Base-by-base conservation (phyloP, 208 protist genomes). In the Acanthamoeba royreba region DNA sequence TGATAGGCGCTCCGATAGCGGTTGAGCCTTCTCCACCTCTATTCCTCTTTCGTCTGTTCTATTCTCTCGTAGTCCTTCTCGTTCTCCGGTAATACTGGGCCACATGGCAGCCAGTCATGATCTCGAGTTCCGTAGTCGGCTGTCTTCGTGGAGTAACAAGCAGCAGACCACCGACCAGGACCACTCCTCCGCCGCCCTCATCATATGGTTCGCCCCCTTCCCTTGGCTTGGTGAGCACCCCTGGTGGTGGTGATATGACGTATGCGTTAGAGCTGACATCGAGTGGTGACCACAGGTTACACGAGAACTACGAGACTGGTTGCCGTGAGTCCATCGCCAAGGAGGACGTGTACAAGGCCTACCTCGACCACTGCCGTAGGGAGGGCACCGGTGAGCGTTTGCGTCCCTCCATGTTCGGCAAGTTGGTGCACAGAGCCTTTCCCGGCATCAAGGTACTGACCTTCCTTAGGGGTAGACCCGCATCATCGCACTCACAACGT, bases 61-160 rank as follows among this genome's bases (percentile, higher is more conserved):
- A n/a, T n/a, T n/a, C n/a, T n/a, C n/a, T n/a, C n/a, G n/a, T n/a
- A n/a, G n/a, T n/a, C n/a, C n/a, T n/a, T n/a, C n/a, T n/a, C n/a
- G n/a, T n/a, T n/a, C n/a, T 47, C 69, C 25, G 25, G 5, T 33
- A 81, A 33, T 15, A 81, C 38, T 9, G n/a, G n/a, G n/a, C n/a
- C n/a, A n/a, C n/a, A n/a, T n/a, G n/a, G n/a, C n/a, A n/a, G n/a
- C n/a, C n/a, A n/a, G n/a, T n/a, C n/a, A n/a, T n/a, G n/a, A n/a
- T n/a, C n/a, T n/a, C 0, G 69, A 81, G 38, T 81, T 81, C 47
- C 31, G 69, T 4, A 81, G 69, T 25, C 69, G 69, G 17, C 38
- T 81, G 38, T 81, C 69, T 13, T 81, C 69, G 2, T 81, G 69
- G 69, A 81, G 69, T 42, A 81, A 81, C 69, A 81, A 81, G 69